phyloP scores from a whole-genome alignment of 1,139 yeast species.

The Saccharomyces hybrid region DNA sequence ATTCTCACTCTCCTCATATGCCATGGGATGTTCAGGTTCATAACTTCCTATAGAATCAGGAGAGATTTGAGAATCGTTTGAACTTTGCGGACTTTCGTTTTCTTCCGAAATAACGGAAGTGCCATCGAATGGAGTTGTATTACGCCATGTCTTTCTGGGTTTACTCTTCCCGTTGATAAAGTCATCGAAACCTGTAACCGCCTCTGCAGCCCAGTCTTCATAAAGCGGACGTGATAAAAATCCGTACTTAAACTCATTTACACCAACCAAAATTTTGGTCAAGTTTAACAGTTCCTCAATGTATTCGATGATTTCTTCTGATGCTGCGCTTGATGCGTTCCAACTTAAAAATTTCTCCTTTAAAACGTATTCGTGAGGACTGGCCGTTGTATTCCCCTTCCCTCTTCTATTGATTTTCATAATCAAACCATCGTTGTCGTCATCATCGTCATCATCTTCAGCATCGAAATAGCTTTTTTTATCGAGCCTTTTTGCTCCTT shows the following conservation, averaged over 20 bases:
- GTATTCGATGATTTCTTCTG: slow-evolving; percentile 44
- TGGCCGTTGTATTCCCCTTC: slow-evolving; percentile 2
- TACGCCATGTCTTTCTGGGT: background rate
- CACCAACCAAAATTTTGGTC: slow-evolving; percentile 40
- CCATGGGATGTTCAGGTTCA: slow-evolving; percentile 2
- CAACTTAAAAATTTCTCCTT: slow-evolving; percentile 41
- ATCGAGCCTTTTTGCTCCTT: background rate
- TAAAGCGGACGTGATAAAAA: slow-evolving; percentile 41
- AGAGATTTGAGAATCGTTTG: slow-evolving; percentile 5
- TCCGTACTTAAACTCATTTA: slow-evolving; percentile 42
- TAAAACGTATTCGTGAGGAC: slow-evolving; percentile 27
- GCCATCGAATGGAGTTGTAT: background rate
- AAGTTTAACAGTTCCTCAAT: slow-evolving; percentile 40
- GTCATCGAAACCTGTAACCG: slow-evolving; percentile 30
- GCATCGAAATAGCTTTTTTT: slow-evolving; percentile 13
- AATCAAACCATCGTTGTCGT: slow-evolving; percentile 6
- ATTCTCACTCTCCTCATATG: slow-evolving; percentile 1
- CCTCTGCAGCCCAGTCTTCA: slow-evolving; percentile 39
- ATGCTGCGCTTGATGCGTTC: slow-evolving; percentile 45
- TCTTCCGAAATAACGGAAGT: slow-evolving; percentile 10
- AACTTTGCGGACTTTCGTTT: background rate
- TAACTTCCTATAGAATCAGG: slow-evolving; percentile 7
- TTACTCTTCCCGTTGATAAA: slow-evolving; percentile 17
- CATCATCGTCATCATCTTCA: slow-evolving; percentile 8
- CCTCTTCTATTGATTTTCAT: background rate